A percentile compares a stretch with the other conserved stretches of the same genome.
Evolutionary conservation across 225 moss, liverwort and hornwort genomes (phyloP).

Genomic region (Ulota crispa): DNA sequence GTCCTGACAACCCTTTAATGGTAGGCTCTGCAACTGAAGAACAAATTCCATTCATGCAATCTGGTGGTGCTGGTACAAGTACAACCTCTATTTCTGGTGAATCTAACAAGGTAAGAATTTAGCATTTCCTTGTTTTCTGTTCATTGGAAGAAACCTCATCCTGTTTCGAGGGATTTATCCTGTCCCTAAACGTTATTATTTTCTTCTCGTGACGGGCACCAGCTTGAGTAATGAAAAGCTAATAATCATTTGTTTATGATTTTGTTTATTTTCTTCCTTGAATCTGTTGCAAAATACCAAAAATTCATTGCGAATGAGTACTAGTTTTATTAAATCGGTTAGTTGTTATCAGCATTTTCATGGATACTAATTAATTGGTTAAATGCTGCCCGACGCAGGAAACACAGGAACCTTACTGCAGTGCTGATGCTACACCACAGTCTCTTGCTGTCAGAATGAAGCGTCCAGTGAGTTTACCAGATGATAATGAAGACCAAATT

Average conservation of each 20-base stretch:
- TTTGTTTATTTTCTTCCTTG: background rate
- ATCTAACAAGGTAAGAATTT: conserved; percentile 39
- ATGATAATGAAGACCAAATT: conserved; percentile 42
- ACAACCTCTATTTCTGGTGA: conserved; percentile 30
- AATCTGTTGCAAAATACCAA: background rate
- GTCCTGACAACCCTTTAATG: conserved; percentile 37
- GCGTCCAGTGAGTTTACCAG: conserved; percentile 35
- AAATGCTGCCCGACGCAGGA: conserved; percentile 23
- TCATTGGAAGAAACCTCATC: background rate
- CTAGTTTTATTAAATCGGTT: background rate
- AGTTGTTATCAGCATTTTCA: background rate
- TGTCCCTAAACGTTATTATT: background rate
- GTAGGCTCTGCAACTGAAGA: conserved; percentile 65
- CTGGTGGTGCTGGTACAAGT: conserved; percentile 20
- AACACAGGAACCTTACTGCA: conserved; percentile 48
- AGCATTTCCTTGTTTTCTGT: background rate
- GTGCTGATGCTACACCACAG: conserved; percentile 27
- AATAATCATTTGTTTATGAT: background rate
- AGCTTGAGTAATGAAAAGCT: background rate
- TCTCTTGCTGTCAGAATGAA: conserved; percentile 27
- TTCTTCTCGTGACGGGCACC: background rate
- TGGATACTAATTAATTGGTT: background rate
- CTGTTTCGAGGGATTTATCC: background rate
- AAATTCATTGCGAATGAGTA: background rate
- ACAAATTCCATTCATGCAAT: conserved; percentile 41